Base-by-base conservation (phyloP, 805 yeast species). In the Metschnikowia drakensbergensis region DNA sequence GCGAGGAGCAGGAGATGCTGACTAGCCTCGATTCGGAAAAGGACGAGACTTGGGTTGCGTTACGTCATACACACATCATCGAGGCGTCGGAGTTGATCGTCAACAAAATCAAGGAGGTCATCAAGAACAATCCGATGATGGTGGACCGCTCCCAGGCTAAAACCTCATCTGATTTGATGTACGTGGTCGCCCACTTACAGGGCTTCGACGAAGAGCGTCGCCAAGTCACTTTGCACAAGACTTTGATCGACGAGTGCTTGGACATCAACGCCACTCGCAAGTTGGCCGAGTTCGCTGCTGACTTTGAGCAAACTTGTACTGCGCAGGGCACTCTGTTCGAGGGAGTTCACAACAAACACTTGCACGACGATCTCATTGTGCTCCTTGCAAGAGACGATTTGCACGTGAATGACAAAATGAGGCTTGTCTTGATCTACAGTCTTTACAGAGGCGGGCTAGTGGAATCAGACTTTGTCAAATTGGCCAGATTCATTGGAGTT, bases 401-500 rank as follows among this genome's bases (percentile, higher is more conserved):
- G 38, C 79, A 72, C 28, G 72, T 75, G 48, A 77, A 77, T 13
- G 96, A 88, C 60, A 88, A 88, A 61, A 70, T 89, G 48, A 77
- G 99, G 51, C 69, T 86, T 28, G 78, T 94, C 10, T 70, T 87
- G 22, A 67, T 86, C 1, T 94, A 94, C 64, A 84, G 88, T 0
- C 64, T 90, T 28, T 85, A 82, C 62, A 76, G 98, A 55, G 92
- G 91, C 3, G 96, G 97, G 0, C 68, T 94, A 11, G 75, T 86
- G 4, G 85, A 82, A 58, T 62, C 75, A 6, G 99, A 94, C 68
- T 80, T 85, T 53, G 65, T 71, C 42, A 89, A 91, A 61, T 67
- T 94, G 34, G 75, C 84, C 37, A 69, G 76, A 43, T 94, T 73
- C 53, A 69, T 72, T 42, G 76, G 76, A 2, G 74, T 72, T 25